Conservation (phyloP, 768 basidiomycete genomes). For the Boletus reticulatus region DNA sequence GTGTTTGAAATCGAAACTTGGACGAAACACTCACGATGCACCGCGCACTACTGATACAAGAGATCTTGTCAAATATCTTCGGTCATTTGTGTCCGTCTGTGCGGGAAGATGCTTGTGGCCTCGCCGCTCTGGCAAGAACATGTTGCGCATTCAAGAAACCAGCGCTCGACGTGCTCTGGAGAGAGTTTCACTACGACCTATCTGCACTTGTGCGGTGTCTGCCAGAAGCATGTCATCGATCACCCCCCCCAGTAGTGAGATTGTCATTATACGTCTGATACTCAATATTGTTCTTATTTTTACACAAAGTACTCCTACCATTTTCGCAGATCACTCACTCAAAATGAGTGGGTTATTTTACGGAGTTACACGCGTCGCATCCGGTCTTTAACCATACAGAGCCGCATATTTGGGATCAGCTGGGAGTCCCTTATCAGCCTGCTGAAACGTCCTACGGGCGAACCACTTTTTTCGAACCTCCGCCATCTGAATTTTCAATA, state of each 20-base stretch:
- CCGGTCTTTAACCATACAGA: not conserved
- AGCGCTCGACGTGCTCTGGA: slow-evolving; percentile 7
- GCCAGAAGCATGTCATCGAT: not conserved
- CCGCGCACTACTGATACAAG: slow-evolving; percentile 4
- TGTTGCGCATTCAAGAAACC: slow-evolving; percentile 19
- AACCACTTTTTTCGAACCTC: not conserved
- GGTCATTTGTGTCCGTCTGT: not conserved
- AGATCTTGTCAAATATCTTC: slow-evolving; percentile 13
- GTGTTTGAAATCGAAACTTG: too few relatives aligned
- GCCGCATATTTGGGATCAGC: not conserved
- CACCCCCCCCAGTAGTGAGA: not conserved
- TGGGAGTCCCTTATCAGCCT: not conserved
- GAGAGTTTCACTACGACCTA: too few relatives aligned
- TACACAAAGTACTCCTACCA: not conserved
- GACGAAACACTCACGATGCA: not conserved
- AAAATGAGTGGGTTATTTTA: not conserved
- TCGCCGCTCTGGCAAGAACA: slow-evolving; percentile 13
- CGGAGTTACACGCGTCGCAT: not conserved
- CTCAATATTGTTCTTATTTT: too few relatives aligned
- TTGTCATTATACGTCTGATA: not conserved
- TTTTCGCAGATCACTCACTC: not conserved
- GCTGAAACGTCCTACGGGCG: not conserved
- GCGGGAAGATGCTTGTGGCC: slow-evolving; percentile 2
- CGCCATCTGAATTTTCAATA: not conserved
- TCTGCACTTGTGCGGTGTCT: not conserved